These are phyloP conservation scores for Cyclotella kingstonii DNA, from an alignment of 108 stramenopile species.

Conservation along the genomic window DNA sequence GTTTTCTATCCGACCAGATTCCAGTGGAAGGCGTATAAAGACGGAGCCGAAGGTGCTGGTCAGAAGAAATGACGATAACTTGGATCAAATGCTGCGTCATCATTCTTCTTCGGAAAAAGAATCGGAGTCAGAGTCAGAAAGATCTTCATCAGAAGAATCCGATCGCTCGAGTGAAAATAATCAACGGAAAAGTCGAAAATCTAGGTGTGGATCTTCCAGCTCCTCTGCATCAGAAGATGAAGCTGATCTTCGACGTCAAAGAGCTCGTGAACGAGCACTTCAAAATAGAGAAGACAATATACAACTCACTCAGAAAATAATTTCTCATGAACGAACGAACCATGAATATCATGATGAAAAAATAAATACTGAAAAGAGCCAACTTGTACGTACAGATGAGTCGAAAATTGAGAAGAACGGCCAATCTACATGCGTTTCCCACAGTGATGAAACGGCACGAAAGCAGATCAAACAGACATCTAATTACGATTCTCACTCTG, in stretches of 20 bases:
- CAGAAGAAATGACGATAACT: constrained; percentile 19
- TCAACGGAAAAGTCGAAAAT: constrained; percentile 13
- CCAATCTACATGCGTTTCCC: background rate
- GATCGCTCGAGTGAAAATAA: constrained; percentile 17
- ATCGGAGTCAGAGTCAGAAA: constrained; percentile 23
- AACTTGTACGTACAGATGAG: background rate
- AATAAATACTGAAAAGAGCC: background rate
- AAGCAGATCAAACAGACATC: background rate
- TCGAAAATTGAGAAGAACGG: too few relatives aligned
- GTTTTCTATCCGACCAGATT: constrained; percentile 20
- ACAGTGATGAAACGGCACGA: background rate
- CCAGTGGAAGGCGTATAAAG: constrained; percentile 19
- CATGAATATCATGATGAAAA: background rate
- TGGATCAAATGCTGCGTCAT: constrained; percentile 17
- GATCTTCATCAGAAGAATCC: constrained; percentile 27
- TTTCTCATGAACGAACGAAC: background rate
- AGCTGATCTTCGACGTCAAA: constrained; percentile 32
- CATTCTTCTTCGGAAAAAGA: constrained; percentile 20
- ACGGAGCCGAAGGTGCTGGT: constrained; percentile 34
- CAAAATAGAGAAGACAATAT: background rate
- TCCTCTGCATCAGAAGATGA: constrained; percentile 38
- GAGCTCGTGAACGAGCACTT: constrained; percentile 27
- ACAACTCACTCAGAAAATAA: background rate
- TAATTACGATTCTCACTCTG: constrained; percentile 6
- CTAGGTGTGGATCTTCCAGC: constrained; percentile 24